These are phyloP conservation scores for Xylogone sp. DNA, from an alignment of 2,329 filamentous ascomycete genomes.

Conservation along the genomic window DNA sequence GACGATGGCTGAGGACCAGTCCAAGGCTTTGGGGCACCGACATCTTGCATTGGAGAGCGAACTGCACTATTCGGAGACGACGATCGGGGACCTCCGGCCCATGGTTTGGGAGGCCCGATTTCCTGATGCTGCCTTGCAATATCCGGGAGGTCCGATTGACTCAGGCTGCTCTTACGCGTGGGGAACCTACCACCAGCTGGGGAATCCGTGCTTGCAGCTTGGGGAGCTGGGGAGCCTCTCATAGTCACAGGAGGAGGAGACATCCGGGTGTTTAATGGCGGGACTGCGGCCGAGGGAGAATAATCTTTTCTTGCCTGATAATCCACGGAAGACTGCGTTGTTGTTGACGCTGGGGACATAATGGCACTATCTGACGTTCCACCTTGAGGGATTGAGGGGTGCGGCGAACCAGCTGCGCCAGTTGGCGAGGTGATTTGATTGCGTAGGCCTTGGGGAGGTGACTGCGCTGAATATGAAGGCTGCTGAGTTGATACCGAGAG, in stretches of 20 bases:
- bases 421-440: constrained; percentile 14
- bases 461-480: constrained; percentile 5
- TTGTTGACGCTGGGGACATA: constrained; percentile 19
- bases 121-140: constrained; percentile 10
- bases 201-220: constrained; percentile 21
- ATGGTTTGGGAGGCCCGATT: constrained; percentile 21
- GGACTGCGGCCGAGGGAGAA: constrained; percentile 47
- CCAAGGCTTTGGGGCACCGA: constrained; percentile 25
- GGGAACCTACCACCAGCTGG: constrained; percentile 43
- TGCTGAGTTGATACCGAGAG: constrained; percentile 21
- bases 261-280: constrained; percentile 31
- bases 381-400: constrained; percentile 9
- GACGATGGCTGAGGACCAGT: constrained; percentile 29
- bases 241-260: constrained; percentile 29
- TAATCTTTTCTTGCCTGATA: constrained; percentile 43
- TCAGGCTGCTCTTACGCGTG: constrained; percentile 59
- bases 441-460: constrained; percentile 11
- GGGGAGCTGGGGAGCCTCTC: constrained; percentile 34
- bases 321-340: constrained; percentile 20
- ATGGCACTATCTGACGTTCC: constrained; percentile 7
- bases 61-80: constrained; percentile 33
- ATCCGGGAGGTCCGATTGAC: constrained; percentile 36
- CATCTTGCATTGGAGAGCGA: constrained; percentile 23
- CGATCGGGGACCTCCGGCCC: constrained; percentile 30
- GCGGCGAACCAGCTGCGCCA: constrained; percentile 11